Evolutionary conservation across 495 filamentous ascomycete species (phyloP).

Genomic region (Hamigera avellanea): DNA sequence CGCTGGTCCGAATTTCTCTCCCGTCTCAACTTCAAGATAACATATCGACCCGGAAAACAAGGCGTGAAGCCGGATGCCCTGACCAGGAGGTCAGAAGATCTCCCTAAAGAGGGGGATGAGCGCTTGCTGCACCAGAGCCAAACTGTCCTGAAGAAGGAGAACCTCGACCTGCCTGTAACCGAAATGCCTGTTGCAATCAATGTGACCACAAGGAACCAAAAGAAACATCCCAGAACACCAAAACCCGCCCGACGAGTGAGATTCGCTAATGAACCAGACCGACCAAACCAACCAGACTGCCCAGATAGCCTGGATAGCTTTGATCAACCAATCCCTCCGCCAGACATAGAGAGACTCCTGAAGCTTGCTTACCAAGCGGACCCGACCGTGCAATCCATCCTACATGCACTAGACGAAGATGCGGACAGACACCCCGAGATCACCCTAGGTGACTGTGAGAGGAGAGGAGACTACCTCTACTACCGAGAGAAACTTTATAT

Average conservation of each 20-base stretch:
- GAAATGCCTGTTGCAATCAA: neutral
- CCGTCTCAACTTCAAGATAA: conserved; percentile 16
- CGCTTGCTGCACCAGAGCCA: conserved; percentile 1
- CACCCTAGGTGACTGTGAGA: neutral
- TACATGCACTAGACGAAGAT: conserved; percentile 1
- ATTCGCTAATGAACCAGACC: neutral
- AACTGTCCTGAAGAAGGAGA: conserved; percentile 2
- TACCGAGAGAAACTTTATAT: neutral
- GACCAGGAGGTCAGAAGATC: conserved; percentile 4
- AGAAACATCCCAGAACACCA: neutral
- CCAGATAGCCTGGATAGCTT: neutral
- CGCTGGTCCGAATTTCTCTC: conserved; percentile 12
- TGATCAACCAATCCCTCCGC: neutral
- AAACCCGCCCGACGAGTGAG: neutral
- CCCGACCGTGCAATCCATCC: neutral
- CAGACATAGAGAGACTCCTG: neutral
- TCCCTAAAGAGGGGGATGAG: conserved; percentile 1
- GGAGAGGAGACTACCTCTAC: neutral
- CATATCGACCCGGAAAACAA: conserved; percentile 10
- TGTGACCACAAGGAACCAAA: neutral
- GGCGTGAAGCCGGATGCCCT: conserved; percentile 10
- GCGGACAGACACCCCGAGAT: neutral
- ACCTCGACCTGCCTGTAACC: neutral
- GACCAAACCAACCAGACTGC: too few species aligned
- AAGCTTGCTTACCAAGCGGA: neutral